phyloP scores from a whole-genome alignment of 116 monocot species.

The Iris pallida region DNA sequence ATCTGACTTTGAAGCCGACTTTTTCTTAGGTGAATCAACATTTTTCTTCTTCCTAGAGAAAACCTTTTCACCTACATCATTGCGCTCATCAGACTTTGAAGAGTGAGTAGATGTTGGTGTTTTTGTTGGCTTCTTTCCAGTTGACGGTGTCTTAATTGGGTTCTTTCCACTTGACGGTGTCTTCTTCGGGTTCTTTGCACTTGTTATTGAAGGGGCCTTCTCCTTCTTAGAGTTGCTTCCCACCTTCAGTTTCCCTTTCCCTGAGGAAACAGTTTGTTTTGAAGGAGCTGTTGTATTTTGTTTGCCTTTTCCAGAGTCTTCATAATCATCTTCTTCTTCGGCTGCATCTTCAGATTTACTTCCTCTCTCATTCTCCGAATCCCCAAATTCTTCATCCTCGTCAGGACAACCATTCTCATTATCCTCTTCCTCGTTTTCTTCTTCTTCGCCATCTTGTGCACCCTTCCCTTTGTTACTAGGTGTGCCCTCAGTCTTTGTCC shows the following conservation, averaged over 20 bases:
- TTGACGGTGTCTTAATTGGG: not conserved
- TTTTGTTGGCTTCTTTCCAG: conserved; percentile 3
- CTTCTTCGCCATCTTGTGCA: conserved; percentile 30
- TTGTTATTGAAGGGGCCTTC: not conserved
- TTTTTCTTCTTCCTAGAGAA: not conserved
- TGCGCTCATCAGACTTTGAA: not conserved
- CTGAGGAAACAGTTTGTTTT: conserved; percentile 8
- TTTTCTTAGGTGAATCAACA: conserved; percentile 2
- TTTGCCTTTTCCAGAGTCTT: conserved; percentile 14
- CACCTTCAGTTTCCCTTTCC: conserved; percentile 18
- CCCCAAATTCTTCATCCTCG: conserved; percentile 25
- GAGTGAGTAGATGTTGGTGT: not conserved
- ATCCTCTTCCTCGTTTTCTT: conserved; percentile 27
- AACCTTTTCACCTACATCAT: not conserved
- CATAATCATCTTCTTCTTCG: conserved; percentile 24
- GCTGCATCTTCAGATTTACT: conserved; percentile 28
- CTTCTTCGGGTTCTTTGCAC: conserved; percentile 18
- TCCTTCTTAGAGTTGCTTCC: conserved; percentile 9
- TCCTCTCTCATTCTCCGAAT: conserved; percentile 41
- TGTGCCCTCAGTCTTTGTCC: conserved; percentile 12
- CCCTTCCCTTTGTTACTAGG: conserved; percentile 18
- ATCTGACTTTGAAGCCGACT: not conserved
- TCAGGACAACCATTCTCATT: conserved; percentile 23
- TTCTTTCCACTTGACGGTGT: conserved; percentile 7
- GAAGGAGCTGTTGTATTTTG: conserved; percentile 16